phyloP scores from a whole-genome alignment of 2,329 filamentous ascomycete genomes.

The Botryotinia convoluta region DNA sequence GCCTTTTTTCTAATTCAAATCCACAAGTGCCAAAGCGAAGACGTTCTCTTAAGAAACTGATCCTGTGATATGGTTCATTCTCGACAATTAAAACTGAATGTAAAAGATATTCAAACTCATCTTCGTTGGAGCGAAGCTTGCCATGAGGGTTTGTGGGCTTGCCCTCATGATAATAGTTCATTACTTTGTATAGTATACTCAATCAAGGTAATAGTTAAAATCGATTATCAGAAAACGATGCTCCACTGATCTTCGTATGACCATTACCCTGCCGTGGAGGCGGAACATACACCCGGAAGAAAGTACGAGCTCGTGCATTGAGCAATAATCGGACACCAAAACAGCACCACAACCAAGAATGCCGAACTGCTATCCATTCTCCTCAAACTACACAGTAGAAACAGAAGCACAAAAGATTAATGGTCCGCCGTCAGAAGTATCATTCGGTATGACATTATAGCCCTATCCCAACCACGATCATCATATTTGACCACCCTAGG shows the following conservation, averaged over 20 bases:
- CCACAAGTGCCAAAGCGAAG: not conserved
- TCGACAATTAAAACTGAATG: not conserved
- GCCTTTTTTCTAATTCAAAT: not conserved
- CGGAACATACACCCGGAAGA: not conserved
- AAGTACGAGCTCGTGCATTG: not conserved
- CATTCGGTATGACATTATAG: not conserved
- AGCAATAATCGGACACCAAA: not conserved
- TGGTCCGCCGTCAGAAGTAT: not conserved
- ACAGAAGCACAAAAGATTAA: not conserved
- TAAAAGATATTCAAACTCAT: not conserved
- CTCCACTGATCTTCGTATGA: not conserved
- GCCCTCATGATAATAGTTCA: not conserved
- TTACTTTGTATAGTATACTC: not conserved
- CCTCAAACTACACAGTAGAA: not conserved
- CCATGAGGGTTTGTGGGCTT: not conserved
- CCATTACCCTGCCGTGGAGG: not conserved
- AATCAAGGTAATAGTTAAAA: not conserved
- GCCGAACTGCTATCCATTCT: not conserved
- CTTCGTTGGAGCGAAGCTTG: not conserved
- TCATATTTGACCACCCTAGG: not conserved
- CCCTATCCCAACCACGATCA: not conserved
- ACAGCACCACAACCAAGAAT: not conserved
- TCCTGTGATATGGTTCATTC: not conserved
- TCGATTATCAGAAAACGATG: not conserved
- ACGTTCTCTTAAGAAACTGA: not conserved